Evolutionary conservation across 192 early-diverging fungal species (phyloP), one percentile per base, ranked within the genome.

Genomic region (Podila horticola): DNA sequence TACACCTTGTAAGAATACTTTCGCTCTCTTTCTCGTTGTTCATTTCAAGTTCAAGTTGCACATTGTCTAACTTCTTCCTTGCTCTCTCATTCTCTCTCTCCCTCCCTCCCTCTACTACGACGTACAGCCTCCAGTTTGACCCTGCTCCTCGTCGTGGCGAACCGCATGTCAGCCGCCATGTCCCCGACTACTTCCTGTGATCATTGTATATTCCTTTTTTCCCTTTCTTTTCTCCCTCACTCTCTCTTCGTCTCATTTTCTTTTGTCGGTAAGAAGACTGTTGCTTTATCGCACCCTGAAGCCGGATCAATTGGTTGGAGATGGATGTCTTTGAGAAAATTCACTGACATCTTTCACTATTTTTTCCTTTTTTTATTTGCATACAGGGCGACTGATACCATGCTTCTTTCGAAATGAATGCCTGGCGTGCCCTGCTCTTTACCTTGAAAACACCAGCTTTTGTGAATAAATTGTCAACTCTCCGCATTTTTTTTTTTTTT

Each of bases 181-280:
- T 97, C 41, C 98, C 98, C 58, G 98, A 99, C 82, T 99, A 98
- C 87, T 98, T 98, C 88, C 89, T 98, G 89, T 99, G 94, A 84
- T 65, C 62, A 45, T 45, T 45, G 41, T 45, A 45, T 45, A 45
- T 45, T 45, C 41, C 34, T 10, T 6, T 26, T 64, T 11, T 29
- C 62, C 19, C 20, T 49, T 55, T 51, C 22, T 20, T 49, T 38
- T 51, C 22, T 17, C 24, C 57, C n/a, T 62, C 5, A 60, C 26
- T 8, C 28, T 60, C 22, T 19, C 26, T 62, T 13, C 13, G 4
- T 7, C 17, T 8, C 24, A 31, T 31, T 62, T n/a, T 58, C 55
- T 58, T 9, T 58, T 58, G 17, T 58, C 22, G n/a, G 55, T 58
- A 28, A n/a, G 24, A 10, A 26, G 55, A 11, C 5, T 58, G 11